Evolutionary conservation across 139 green algal genomes (phyloP).

Genomic region (Auxenochlorella protothecoides): DNA sequence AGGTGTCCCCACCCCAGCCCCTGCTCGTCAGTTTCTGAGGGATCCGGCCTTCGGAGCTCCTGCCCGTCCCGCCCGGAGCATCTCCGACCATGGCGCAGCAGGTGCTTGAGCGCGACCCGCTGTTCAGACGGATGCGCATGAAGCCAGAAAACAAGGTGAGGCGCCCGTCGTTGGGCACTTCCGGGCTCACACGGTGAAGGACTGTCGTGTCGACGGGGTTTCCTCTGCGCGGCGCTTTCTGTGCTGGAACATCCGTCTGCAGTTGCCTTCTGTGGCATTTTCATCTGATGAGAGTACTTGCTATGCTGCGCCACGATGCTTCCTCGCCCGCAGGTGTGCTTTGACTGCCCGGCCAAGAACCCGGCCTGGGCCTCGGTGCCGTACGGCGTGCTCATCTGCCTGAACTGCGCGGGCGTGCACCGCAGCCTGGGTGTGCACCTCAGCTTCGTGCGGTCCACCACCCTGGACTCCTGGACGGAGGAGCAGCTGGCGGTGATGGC

Average conservation of each 20-base stretch:
- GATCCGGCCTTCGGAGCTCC: too few relatives aligned
- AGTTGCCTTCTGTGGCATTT: too few relatives aligned
- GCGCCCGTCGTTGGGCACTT: not conserved
- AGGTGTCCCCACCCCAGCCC: too few relatives aligned
- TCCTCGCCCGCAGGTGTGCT: conserved; percentile 62
- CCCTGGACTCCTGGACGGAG: conserved; percentile 84
- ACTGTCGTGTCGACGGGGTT: too few relatives aligned
- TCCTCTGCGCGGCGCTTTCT: too few relatives aligned
- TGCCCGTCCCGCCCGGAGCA: too few relatives aligned
- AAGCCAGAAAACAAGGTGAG: conserved; percentile 88
- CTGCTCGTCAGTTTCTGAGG: too few relatives aligned
- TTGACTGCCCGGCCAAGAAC: conserved; percentile 93
- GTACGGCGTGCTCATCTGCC: conserved; percentile 95
- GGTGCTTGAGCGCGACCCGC: conserved; percentile 57
- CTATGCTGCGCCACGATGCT: not conserved
- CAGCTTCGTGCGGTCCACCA: conserved; percentile 90
- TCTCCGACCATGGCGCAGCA: not conserved
- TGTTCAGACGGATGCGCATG: conserved; percentile 71
- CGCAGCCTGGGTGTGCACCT: conserved; percentile 90
- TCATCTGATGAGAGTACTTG: too few relatives aligned
- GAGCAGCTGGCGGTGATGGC: conserved; percentile 91
- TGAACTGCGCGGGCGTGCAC: conserved; percentile 90
- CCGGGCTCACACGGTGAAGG: not conserved
- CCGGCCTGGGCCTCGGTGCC: conserved; percentile 90
- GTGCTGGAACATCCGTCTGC: too few relatives aligned